Base-by-base conservation (phyloP, 2,329 filamentous ascomycete species). In the Hyphodiscus sp. region DNA sequence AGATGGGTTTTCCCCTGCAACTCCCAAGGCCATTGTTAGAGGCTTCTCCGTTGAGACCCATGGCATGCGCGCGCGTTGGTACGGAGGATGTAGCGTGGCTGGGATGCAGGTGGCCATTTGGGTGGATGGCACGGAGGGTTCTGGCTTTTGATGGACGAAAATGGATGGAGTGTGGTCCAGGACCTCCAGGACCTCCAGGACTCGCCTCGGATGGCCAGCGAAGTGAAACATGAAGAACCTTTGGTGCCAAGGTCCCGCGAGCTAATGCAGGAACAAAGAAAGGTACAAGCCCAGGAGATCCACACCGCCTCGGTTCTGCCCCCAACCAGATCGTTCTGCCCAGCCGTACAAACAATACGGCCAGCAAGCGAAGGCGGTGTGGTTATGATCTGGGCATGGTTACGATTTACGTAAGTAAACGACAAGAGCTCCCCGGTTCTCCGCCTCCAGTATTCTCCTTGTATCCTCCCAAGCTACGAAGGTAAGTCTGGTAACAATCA, bases 41-140 rank as follows among this genome's bases (percentile, higher is more conserved):
- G 19, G 20, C 33, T 50, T 50, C 11, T 38, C 33, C 33, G 33
- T 38, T 38, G 11, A 38, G 33, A n/a, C 33, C 33, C 33, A 38
- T 38, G 11, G 5, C 33, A 38, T 50, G 47, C 47, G 47, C 47
- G 47, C 47, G 47, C 47, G 33, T 43, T 43, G 38, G n/a, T n/a
- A n/a, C n/a, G n/a, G n/a, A n/a, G n/a, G n/a, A n/a, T n/a, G 41
- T 23, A n/a, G 30, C 15, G n/a, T 20, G 42, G 42, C 42, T 18
- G n/a, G 18, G 20, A 9, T 19, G 42, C 11, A 23, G n/a, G 3
- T 2, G 20, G 42, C 18, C 11, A 45, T 2, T 45, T 13, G 42
- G 18, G 13, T 44, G 42, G 42, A 23, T 20, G 13, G n/a, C n/a
- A n/a, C n/a, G n/a, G n/a, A n/a, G n/a, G 20, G 8, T 44, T 42